Percentiles rank a stretch among this genome's conserved stretches.
Conservation (phyloP, 2,329 filamentous ascomycete genomes). For the Macrophomina phaseolina region DNA sequence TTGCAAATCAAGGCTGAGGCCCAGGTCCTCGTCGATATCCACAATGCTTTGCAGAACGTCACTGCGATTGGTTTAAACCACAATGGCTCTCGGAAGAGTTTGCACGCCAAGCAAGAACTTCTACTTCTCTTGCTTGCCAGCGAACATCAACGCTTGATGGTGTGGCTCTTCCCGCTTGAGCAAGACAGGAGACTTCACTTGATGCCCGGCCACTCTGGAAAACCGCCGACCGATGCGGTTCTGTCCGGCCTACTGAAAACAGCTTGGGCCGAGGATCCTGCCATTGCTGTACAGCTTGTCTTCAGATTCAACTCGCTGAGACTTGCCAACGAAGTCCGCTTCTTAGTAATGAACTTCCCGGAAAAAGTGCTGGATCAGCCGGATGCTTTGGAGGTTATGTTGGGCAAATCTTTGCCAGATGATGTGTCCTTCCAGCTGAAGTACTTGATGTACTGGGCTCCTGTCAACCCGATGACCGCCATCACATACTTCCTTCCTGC, state of each 20-base stretch:
- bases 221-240: conserved; percentile 51
- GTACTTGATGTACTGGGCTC: conserved; percentile 91
- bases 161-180: conserved; percentile 87
- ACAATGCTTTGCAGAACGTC: conserved; percentile 68
- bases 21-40: conserved; percentile 77
- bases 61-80: conserved; percentile 60
- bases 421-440: conserved; percentile 88
- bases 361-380: conserved; percentile 82
- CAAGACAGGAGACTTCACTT: conserved; percentile 63
- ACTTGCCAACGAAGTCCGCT: conserved; percentile 77
- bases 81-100: conserved; percentile 63
- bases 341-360: conserved; percentile 79
- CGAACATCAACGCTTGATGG: conserved; percentile 80
- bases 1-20: conserved; percentile 94
- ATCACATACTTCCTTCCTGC: conserved; percentile 91
- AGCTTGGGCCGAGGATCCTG: conserved; percentile 85
- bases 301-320: conserved; percentile 78
- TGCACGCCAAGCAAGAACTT: conserved; percentile 83
- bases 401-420: conserved; percentile 75
- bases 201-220: conserved; percentile 51
- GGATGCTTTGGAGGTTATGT: conserved; percentile 80
- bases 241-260: conserved; percentile 72
- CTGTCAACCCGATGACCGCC: conserved; percentile 90
- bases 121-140: conserved; percentile 80
- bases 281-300: conserved; percentile 84